Conservation (phyloP, 2,329 filamentous ascomycete genomes). For the Nigrospora oryzae region DNA sequence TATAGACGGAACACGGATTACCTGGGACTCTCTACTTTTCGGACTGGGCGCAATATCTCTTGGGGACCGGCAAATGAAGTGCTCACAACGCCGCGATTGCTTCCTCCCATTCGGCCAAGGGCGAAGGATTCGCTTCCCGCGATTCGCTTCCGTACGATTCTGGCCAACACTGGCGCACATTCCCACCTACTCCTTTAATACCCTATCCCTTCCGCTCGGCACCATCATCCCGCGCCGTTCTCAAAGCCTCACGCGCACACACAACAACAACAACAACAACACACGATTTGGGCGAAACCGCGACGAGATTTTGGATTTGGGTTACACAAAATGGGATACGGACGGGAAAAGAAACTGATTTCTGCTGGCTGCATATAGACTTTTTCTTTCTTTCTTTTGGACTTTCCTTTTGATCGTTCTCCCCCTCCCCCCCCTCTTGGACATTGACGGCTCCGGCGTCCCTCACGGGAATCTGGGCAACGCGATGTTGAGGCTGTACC, state of each 20-base stretch:
- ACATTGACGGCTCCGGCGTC: conserved; percentile 7
- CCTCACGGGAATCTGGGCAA: conserved; percentile 10
- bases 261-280: too few species aligned
- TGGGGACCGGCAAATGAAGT: too few species aligned
- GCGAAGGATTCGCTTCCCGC: too few species aligned
- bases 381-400: conserved; percentile 16
- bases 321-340: conserved; percentile 18
- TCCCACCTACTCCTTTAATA: too few species aligned
- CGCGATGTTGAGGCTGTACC: conserved; percentile 4
- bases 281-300: conserved; percentile 5
- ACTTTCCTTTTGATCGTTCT: conserved; percentile 5
- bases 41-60: not conserved
- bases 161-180: too few species aligned
- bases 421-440: not conserved
- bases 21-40: not conserved
- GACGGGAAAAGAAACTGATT: conserved; percentile 16
- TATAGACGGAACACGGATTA: not conserved
- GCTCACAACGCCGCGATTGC: too few species aligned
- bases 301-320: conserved; percentile 13
- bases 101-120: too few species aligned
- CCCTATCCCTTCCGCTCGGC: too few species aligned
- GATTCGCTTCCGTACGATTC: too few species aligned
- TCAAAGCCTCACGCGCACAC: too few species aligned
- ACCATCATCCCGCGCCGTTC: too few species aligned
- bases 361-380: conserved; percentile 23